Base-by-base conservation (phyloP, 768 basidiomycete genomes). In the Boletus pseudopeckii region DNA sequence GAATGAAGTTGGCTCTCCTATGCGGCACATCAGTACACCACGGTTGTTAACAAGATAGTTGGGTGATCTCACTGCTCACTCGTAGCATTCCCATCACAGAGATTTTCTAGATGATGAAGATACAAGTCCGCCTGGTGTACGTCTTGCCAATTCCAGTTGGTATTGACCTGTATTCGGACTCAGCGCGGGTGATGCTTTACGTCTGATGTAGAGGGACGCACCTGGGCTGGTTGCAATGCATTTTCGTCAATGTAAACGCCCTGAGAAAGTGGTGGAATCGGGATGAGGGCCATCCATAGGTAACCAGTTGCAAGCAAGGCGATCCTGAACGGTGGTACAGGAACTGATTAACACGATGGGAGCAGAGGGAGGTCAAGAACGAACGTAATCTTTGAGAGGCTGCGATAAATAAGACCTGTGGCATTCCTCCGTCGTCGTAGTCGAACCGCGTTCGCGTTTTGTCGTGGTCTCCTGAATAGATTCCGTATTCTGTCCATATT, bases 231-330 rank as follows among this genome's bases (percentile, higher is more conserved):
- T 64, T 95, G 92, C 18, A 99, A 72, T 1, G 97, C 96, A 68
- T 98, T 97, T 74, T 99, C 97, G 68, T 96, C 93, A 46, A 96
- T 88, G 66, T 92, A 96, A 9, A 85, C 90, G 9, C 74, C 69
- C 57, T 83, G 78, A 17, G 83, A 85, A 5, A 95, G 75, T 1
- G 72, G 72, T 6, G 83, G 75, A 13, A 79, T 77, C 4, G 95
- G 95, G 48, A 97, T 76, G 6, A 81, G 72, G n/a, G 86, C 58
- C 71, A 97, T 80, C 92, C 94, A 98, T n/a, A 81, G 45, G 68
- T 91, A 84, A 13, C 93, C 93, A 5, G 74, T 72, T 24, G 76
- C 48, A 48, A 92, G 78, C 24, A 97, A 71, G 5, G 73, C 41
- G 3, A 79, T 57, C 68, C 91, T 91, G 44, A 22, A 30, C 4